A percentile compares a stretch with the other conserved stretches of the same genome.
Conservation (phyloP, 805 yeast species). For the Kodamaea leandrae region DNA sequence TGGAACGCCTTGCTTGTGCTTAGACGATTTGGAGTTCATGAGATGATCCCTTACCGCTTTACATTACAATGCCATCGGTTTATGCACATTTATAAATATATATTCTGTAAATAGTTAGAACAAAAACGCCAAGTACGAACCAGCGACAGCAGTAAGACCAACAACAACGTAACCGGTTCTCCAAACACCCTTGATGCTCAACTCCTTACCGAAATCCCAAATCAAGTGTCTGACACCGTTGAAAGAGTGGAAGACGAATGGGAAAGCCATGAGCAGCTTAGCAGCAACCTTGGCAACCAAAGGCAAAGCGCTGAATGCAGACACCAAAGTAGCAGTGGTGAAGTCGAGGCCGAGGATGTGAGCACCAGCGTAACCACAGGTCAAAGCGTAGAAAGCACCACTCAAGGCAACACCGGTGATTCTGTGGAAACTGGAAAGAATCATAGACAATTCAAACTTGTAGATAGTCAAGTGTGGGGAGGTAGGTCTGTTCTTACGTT, state of each 20-base stretch:
- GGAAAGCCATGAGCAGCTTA: constrained; percentile 72
- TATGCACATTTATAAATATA: not conserved
- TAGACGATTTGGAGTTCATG: constrained; percentile 29
- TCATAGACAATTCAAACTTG: constrained; percentile 86
- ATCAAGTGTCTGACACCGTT: constrained; percentile 91
- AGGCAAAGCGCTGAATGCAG: constrained; percentile 63
- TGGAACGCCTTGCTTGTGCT: constrained; percentile 41
- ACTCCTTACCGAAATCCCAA: constrained; percentile 87
- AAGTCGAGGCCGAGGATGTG: constrained; percentile 56
- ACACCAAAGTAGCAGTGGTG: constrained; percentile 53
- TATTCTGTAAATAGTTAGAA: constrained; percentile 3
- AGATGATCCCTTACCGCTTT: not conserved
- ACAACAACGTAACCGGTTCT: constrained; percentile 85
- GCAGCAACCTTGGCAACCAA: constrained; percentile 54
- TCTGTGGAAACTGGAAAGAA: constrained; percentile 80
- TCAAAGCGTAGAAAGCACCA: constrained; percentile 71
- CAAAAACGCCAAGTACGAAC: constrained; percentile 52
- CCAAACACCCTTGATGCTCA: constrained; percentile 84
- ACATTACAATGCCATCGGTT: not conserved
- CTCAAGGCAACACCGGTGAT: constrained; percentile 84
- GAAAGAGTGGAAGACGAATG: constrained; percentile 81
- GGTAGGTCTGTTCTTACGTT: constrained; percentile 82
- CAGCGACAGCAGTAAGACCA: constrained; percentile 58
- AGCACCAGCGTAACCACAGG: constrained; percentile 71
- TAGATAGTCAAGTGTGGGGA: constrained; percentile 91